Evolutionary conservation across 371 early-diverging fungal species (phyloP).

Genomic region (Mortierella sp.): DNA sequence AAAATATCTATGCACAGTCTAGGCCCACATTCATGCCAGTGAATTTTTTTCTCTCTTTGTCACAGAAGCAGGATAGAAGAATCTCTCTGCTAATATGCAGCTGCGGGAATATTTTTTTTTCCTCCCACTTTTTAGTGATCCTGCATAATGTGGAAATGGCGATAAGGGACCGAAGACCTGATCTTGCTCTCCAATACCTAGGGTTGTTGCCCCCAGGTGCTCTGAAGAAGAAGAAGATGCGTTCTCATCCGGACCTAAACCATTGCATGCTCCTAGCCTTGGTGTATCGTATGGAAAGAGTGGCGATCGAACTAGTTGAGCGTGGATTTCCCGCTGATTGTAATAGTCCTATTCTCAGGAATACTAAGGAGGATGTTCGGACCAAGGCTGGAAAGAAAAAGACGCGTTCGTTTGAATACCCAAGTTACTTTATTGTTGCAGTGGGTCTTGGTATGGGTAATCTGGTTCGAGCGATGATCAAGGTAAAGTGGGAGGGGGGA

Average conservation of each 20-base stretch:
- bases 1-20: neutral
- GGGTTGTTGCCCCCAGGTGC: slow-evolving; percentile 38
- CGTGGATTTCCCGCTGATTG: slow-evolving; percentile 55
- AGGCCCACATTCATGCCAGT: too few relatives aligned
- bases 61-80: too few relatives aligned
- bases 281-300: slow-evolving; percentile 54
- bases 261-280: slow-evolving; percentile 55
- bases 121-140: slow-evolving; percentile 13
- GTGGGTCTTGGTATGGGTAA: slow-evolving; percentile 54
- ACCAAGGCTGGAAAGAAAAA: slow-evolving; percentile 30
- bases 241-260: slow-evolving; percentile 43
- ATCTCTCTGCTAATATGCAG: too few relatives aligned
- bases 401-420: slow-evolving; percentile 52
- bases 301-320: slow-evolving; percentile 53
- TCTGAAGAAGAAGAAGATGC: slow-evolving; percentile 50
- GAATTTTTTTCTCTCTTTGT: too few relatives aligned
- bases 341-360: slow-evolving; percentile 52
- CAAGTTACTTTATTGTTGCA: slow-evolving; percentile 55
- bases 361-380: slow-evolving; percentile 37
- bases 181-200: slow-evolving; percentile 48
- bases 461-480: slow-evolving; percentile 53
- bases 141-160: slow-evolving; percentile 53
- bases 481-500: slow-evolving; percentile 27
- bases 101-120: too few relatives aligned
- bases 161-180: slow-evolving; percentile 49